Percentiles rank a stretch among this genome's conserved stretches.
Evolutionary conservation across 2,329 filamentous ascomycete genomes (phyloP).

Genomic region (Verticillium dahliae): DNA sequence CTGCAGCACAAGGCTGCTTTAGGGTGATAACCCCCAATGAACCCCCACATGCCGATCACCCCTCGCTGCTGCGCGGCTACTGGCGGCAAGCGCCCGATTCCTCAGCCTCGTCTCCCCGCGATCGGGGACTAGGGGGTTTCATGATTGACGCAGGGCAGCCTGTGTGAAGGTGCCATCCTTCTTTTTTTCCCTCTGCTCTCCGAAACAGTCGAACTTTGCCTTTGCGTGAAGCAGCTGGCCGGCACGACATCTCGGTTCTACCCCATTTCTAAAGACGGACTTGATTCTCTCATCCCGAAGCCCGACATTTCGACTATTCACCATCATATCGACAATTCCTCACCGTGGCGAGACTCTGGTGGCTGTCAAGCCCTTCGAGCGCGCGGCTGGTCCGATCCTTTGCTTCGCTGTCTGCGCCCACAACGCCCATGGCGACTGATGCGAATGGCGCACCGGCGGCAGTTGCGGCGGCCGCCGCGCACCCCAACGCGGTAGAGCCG

Average conservation of each 20-base stretch:
- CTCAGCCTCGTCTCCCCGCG: neutral
- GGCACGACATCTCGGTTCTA: no score
- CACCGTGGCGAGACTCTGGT: conserved; percentile 9
- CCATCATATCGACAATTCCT: neutral
- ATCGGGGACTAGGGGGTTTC: neutral
- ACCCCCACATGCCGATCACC: neutral
- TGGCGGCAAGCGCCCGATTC: no score
- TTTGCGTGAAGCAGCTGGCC: no score
- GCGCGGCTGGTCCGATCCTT: conserved; percentile 9
- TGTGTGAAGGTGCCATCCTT: neutral
- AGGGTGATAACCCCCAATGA: neutral
- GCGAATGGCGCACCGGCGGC: conserved; percentile 16
- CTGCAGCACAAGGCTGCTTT: neutral
- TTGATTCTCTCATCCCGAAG: no score
- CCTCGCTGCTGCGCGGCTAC: neutral
- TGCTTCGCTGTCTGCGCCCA: neutral
- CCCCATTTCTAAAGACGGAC: no score
- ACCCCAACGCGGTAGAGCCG: conserved; percentile 2
- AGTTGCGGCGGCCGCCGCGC: conserved; percentile 15
- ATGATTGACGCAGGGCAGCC: neutral
- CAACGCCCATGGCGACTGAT: conserved; percentile 16
- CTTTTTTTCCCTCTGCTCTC: neutral
- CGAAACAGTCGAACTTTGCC: neutral
- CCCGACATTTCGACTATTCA: no score
- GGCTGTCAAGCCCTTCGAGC: conserved; percentile 6